Evolutionary conservation across 2,329 filamentous ascomycete genomes (phyloP), one percentile per base, ranked within the genome.

Genomic region (Colletotrichum phormii): DNA sequence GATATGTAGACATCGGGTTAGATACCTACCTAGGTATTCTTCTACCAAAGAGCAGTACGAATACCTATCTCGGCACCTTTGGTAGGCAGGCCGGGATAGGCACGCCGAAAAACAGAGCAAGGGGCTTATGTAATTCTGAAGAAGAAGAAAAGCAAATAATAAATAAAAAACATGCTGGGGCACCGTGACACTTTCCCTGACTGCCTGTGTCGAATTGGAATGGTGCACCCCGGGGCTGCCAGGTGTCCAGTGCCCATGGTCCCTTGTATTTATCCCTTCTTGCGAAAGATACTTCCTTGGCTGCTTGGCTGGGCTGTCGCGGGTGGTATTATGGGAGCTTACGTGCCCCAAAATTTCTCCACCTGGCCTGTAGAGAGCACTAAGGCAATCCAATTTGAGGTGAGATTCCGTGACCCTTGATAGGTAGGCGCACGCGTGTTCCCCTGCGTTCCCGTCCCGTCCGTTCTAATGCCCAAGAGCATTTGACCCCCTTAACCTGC

Each of bases 351-450:
- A 61, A 22, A 3, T 57, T 64, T 57, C 62, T 57, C 62, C 62
- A 64, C 62, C 51, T 64, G 51, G 62, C 62, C 51, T 64, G 33
- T 37, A 37, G 26, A 64, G 37, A 35, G 9, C 33, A 37, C 62
- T 29, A 64, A 37, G 24, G 49, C n/a, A 68, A 59, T 63, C 29
- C 31, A 72, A 63, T 63, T 58, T 68, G 57, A 64, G 46, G 55
- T 57, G 49, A 67, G 63, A 72, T 58, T 69, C 58, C 33, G 42
- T 55, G 54, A 60, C 59, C 65, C 24, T 64, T 72, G 70, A 70
- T 69, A 69, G 70, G 70, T 69, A 72, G 70, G 70, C 64, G 70
- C 59, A 72, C 70, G 70, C 70, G 70, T 72, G 24, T 69, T 72
- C 70, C 64, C 69, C 65, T 72, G 58, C 69, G 65, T 72, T 72